Conservation (phyloP, 257 asterid genomes). For the Euphrasia confusa region DNA sequence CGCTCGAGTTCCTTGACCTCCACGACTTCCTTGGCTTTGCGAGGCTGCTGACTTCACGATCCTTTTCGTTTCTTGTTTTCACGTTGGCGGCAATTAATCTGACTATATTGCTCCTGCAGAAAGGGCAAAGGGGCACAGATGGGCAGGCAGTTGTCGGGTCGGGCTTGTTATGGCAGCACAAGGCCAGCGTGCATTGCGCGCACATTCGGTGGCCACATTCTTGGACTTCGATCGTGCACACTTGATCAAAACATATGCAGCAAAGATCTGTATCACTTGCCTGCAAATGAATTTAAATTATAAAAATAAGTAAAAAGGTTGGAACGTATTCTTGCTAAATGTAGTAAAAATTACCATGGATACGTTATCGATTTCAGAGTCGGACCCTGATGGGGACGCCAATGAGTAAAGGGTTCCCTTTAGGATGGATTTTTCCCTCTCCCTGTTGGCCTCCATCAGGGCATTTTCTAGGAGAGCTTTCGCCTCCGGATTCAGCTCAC, state of each 20-base stretch:
- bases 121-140: conserved; percentile 73
- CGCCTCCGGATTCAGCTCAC: conserved; percentile 85
- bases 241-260: conserved; percentile 90
- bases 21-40: conserved; percentile 57
- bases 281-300: too few relatives aligned
- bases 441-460: conserved; percentile 73
- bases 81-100: conserved; percentile 60
- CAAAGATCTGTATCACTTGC: conserved; percentile 76
- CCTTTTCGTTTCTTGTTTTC: conserved; percentile 34
- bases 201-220: conserved; percentile 94
- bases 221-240: conserved; percentile 85
- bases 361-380: conserved; percentile 45
- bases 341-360: conserved; percentile 37
- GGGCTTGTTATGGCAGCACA: conserved; percentile 94
- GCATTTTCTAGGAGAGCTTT: conserved; percentile 73
- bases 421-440: conserved; percentile 66
- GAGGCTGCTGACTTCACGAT: conserved; percentile 28
- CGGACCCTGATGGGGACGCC: conserved; percentile 65
- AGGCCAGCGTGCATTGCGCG: conserved; percentile 79
- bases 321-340: too few relatives aligned
- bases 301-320: too few relatives aligned
- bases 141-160: conserved; percentile 53
- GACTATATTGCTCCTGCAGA: conserved; percentile 80
- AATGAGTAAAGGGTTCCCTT: conserved; percentile 49
- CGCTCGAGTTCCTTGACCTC: conserved; percentile 67